phyloP scores from a whole-genome alignment of 169 alveolate species.

The Cryptosporidium tyzzeri region DNA sequence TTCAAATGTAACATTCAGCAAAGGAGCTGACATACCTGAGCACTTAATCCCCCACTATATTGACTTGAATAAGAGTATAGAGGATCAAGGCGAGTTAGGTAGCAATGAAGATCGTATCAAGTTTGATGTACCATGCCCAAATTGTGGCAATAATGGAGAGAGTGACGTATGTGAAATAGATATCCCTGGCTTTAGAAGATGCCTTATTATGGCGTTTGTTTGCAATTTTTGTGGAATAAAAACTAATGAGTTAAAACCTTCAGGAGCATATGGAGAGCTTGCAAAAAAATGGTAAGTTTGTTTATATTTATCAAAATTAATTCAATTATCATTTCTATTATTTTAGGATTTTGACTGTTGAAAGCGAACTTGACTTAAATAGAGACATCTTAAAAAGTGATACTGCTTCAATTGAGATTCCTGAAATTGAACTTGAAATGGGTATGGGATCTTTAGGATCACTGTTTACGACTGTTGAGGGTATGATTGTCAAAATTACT shows the following conservation, averaged over 20 bases:
- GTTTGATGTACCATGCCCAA: slow-evolving; percentile 84
- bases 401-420: slow-evolving; percentile 90
- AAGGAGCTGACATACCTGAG: slow-evolving; percentile 76
- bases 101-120: slow-evolving; percentile 63
- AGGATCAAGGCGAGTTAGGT: slow-evolving; percentile 39
- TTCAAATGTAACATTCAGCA: slow-evolving; percentile 15
- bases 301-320: neutral
- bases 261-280: slow-evolving; percentile 94
- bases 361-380: slow-evolving; percentile 87
- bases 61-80: slow-evolving; percentile 72
- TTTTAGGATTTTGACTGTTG: slow-evolving; percentile 45
- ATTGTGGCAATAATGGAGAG: slow-evolving; percentile 86
- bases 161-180: slow-evolving; percentile 91
- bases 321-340: neutral
- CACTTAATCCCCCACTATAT: slow-evolving; percentile 72
- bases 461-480: slow-evolving; percentile 96
- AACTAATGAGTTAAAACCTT: slow-evolving; percentile 95
- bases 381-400: slow-evolving; percentile 96
- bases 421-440: slow-evolving; percentile 93
- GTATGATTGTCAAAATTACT: slow-evolving; percentile 88
- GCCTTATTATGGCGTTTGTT: slow-evolving; percentile 93
- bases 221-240: slow-evolving; percentile 95
- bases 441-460: slow-evolving; percentile 93
- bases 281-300: slow-evolving; percentile 88
- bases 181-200: slow-evolving; percentile 96